Evolutionary conservation across 306 rosid genomes (phyloP).

Genomic region (Vicia sativa): DNA sequence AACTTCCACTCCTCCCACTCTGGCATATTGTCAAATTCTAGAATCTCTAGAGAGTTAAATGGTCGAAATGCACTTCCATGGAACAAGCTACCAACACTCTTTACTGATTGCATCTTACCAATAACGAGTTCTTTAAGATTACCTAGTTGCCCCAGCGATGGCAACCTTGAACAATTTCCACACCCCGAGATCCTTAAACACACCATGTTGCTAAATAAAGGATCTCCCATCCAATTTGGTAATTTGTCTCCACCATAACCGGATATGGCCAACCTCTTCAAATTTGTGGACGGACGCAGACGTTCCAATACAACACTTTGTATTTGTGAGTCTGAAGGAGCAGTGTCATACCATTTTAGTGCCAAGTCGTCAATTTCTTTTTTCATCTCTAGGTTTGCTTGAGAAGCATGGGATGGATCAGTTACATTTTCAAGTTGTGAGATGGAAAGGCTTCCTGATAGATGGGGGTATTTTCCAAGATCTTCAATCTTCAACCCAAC

Average conservation of each 20-base stretch:
- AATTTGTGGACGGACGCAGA: too few relatives aligned
- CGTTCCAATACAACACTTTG: constrained; percentile 19
- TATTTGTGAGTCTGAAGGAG: background rate
- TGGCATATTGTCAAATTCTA: fast-evolving
- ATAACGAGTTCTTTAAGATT: constrained; percentile 12
- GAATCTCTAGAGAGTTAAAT: constrained; percentile 4
- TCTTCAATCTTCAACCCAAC: constrained; percentile 11
- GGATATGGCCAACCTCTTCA: too few relatives aligned
- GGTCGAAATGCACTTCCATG: constrained; percentile 15
- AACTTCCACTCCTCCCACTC: too few relatives aligned
- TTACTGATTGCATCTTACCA: background rate
- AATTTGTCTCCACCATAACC: too few relatives aligned
- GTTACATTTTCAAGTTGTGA: too few relatives aligned
- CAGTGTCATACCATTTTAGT: too few relatives aligned
- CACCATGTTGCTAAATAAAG: constrained; percentile 13
- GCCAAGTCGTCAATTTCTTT: too few relatives aligned
- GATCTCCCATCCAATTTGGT: constrained; percentile 5
- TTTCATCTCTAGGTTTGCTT: too few relatives aligned
- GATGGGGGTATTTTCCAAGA: background rate
- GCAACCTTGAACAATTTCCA: constrained; percentile 3
- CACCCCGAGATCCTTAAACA: background rate
- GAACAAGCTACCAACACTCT: constrained; percentile 12
- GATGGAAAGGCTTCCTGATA: constrained; percentile 19
- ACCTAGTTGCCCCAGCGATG: constrained; percentile 7
- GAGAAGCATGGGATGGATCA: too few relatives aligned